Evolutionary conservation across 257 asterid genomes (phyloP).

Genomic region (Scutellaria minor): DNA sequence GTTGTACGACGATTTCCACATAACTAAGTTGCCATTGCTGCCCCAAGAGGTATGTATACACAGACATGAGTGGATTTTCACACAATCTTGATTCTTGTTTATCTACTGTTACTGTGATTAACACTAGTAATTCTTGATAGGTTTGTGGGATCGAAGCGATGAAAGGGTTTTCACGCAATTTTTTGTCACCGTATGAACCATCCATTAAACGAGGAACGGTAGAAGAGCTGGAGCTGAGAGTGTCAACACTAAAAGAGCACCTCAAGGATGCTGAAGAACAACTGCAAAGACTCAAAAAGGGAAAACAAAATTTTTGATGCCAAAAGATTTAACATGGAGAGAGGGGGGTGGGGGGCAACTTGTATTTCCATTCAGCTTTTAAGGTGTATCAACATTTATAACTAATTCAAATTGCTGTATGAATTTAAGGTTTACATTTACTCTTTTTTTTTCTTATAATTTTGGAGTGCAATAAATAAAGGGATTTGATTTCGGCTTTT

Average conservation of each 20-base stretch:
- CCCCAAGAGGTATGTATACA: slow-evolving; percentile 79
- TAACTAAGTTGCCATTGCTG: slow-evolving; percentile 90
- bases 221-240: slow-evolving; percentile 71
- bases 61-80: neutral
- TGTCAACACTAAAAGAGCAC: slow-evolving; percentile 60
- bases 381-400: slow-evolving; percentile 21
- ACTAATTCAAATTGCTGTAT: slow-evolving; percentile 4
- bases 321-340: neutral
- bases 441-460: slow-evolving; percentile 1
- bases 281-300: slow-evolving; percentile 70
- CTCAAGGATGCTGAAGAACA: slow-evolving; percentile 73
- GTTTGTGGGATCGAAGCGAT: slow-evolving; percentile 89
- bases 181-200: slow-evolving; percentile 68
- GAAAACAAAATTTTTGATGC: slow-evolving; percentile 64
- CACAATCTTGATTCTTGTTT: neutral
- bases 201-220: slow-evolving; percentile 59
- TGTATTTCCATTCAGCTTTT: slow-evolving; percentile 21
- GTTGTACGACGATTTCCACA: slow-evolving; percentile 86
- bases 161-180: slow-evolving; percentile 66
- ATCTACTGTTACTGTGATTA: slow-evolving; percentile 1
- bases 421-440: slow-evolving; percentile 5
- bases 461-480: slow-evolving; percentile 28
- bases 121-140: slow-evolving; percentile 41
- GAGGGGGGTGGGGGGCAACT: neutral
- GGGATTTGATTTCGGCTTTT: neutral